Conservation (phyloP, 805 yeast species). For the Starmerella riodocensis region DNA sequence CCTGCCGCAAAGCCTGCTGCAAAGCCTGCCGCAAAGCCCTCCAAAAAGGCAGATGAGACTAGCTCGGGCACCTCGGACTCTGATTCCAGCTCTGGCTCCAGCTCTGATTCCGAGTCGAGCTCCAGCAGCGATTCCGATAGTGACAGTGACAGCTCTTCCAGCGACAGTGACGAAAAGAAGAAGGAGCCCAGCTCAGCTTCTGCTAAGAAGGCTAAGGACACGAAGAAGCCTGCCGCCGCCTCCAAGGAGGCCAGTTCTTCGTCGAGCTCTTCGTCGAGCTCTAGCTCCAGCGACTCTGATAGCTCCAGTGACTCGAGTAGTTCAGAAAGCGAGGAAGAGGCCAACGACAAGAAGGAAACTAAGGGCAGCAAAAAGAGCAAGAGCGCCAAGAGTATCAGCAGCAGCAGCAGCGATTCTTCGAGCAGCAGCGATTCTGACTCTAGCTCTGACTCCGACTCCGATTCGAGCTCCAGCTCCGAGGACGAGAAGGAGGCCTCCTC, state of each 20-base stretch:
- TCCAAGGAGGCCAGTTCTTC: conserved; percentile 5
- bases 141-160: conserved; percentile 23
- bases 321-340: conserved; percentile 7
- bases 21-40: too few relatives aligned
- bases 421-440: conserved; percentile 3
- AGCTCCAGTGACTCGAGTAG: conserved; percentile 20
- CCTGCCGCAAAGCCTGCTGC: too few relatives aligned
- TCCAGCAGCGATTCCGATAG: conserved; percentile 22
- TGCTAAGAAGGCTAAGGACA: conserved; percentile 12
- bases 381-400: background rate
- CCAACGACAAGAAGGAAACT: conserved; percentile 11
- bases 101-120: conserved; percentile 7
- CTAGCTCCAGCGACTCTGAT: conserved; percentile 4
- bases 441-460: conserved; percentile 6
- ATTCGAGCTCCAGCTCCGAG: conserved; percentile 22
- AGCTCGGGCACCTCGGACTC: conserved; percentile 20
- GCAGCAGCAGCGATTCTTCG: conserved; percentile 6
- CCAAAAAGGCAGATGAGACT: too few relatives aligned
- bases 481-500: conserved; percentile 16
- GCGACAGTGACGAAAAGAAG: conserved; percentile 17
- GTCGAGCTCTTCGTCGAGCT: background rate
- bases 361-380: conserved; percentile 6
- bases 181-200: background rate
- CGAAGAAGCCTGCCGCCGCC: too few relatives aligned
- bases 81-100: conserved; percentile 17